These are phyloP conservation scores for Vinca major DNA, from an alignment of 305 asterid genomes.

Conservation along the genomic window DNA sequence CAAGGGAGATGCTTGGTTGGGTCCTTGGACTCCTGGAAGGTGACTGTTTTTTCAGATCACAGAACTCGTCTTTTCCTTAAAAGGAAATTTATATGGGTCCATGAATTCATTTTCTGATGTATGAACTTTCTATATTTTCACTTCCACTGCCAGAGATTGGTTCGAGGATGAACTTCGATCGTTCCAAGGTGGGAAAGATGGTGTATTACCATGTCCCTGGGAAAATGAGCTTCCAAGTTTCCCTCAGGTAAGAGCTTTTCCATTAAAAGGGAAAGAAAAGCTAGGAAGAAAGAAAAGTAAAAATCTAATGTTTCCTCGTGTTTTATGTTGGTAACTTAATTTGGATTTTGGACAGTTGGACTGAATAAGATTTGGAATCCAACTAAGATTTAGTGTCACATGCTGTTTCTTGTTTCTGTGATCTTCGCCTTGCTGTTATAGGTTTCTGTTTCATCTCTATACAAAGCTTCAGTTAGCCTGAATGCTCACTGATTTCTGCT, in stretches of 20 bases:
- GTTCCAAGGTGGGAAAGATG: constrained; percentile 97
- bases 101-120: constrained; percentile 9
- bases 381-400: neutral
- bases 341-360: neutral
- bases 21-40: constrained; percentile 99
- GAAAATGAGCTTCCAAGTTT: constrained; percentile 86
- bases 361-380: too few relatives aligned
- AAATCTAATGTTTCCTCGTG: neutral
- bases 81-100: constrained; percentile 7
- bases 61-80: constrained; percentile 18
- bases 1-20: constrained; percentile 97
- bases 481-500: neutral
- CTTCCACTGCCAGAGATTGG: constrained; percentile 61
- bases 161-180: constrained; percentile 96
- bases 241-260: constrained; percentile 69
- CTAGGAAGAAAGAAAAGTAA: neutral
- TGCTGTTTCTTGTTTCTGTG: neutral
- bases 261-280: neutral
- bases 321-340: neutral
- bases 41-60: constrained; percentile 20
- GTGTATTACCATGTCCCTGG: constrained; percentile 90
- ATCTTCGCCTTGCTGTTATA: neutral
- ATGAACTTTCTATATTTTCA: constrained; percentile 8
- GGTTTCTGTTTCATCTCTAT: neutral
- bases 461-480: neutral